Conservation (phyloP, 768 basidiomycete genomes). For the Epithele typhae region DNA sequence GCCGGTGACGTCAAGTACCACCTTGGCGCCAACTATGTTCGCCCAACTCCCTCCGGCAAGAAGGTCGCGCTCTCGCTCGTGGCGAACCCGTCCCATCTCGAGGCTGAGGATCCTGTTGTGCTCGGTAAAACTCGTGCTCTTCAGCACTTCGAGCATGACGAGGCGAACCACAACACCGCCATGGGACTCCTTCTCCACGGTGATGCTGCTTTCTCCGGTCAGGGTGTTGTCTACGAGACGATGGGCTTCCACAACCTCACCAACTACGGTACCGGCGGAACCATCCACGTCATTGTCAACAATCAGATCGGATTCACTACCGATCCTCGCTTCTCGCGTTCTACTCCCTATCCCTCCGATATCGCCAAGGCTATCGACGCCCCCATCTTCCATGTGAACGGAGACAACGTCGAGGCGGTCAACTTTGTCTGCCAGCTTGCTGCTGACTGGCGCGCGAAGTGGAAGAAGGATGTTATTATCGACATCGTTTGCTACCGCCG, state of each 20-base stretch:
- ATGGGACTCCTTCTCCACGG: constrained; percentile 97
- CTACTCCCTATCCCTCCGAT: constrained; percentile 96
- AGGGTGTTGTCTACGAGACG: constrained; percentile 98
- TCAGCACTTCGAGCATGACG: constrained; percentile 91
- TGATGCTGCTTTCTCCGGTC: constrained; percentile 97
- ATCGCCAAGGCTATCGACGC: constrained; percentile 98
- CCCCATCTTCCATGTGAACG: constrained; percentile 99
- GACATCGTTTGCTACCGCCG: constrained; percentile 99
- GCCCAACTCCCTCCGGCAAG: constrained; percentile 97
- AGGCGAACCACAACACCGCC: constrained; percentile 72
- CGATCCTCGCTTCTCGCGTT: constrained; percentile 95
- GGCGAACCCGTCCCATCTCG: constrained; percentile 97
- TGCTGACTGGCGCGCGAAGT: constrained; percentile 96
- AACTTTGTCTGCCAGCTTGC: constrained; percentile 98
- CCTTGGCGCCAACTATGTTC: constrained; percentile 96
- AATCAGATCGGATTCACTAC: constrained; percentile 99
- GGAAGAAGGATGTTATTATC: constrained; percentile 97
- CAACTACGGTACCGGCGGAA: constrained; percentile 95
- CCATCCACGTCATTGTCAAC: constrained; percentile 97
- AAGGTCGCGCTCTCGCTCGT: constrained; percentile 96
- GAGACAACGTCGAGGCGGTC: constrained; percentile 97
- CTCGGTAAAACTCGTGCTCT: constrained; percentile 97
- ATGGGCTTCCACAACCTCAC: constrained; percentile 97
- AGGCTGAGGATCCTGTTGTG: constrained; percentile 97
- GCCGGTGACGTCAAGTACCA: constrained; percentile 99